Evolutionary conservation across 495 filamentous ascomycete species (phyloP), one percentile per base, ranked within the genome.

Genomic region (Neurospora tetraspora): DNA sequence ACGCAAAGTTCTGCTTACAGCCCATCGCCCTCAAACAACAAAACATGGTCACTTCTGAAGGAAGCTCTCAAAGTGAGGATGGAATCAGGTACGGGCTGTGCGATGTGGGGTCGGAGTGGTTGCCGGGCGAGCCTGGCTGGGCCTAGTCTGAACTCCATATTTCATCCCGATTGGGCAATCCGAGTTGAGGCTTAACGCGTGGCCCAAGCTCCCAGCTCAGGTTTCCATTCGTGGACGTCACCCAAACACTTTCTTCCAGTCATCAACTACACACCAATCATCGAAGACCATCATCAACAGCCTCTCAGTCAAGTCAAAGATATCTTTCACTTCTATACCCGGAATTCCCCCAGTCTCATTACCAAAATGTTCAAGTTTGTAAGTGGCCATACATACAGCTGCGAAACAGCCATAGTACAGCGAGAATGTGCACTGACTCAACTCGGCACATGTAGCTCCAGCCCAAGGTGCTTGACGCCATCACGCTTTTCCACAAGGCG

Each of bases 401-500:
- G 53, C 12, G 6, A 6, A 16, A 27, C 1, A 61, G 20, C 53
- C 9, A 18, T 6, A 34, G 7, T 16, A 16, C 53, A 14, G 53
- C 27, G 14, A 27, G 53, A 18, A 39, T 14, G 69, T 36, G 18
- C 69, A 69, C 71, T 76, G 65, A 79, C 70, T 27, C 36, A 37
- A 23, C 34, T 3, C 39, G 14, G 69, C 39, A 23, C 72, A 45
- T 34, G 27, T 65, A 65, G 53, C 53, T 65, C 53, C 77, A 94
- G 92, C 86, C 87, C 82, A 94, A 94, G 88, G 86, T 91, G 74
- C 87, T 93, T 82, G 93, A 98, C 85, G 89, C 97, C 74, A 90
- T 99, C 77, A 97, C 94, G 72, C 91, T 99, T 85, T 99, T 98
- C 88, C 95, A 98, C 88, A 89, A 90, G 75, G 88, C 95, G 34